Conservation (phyloP, 2,329 filamentous ascomycete species). For the Exophiala sp. region DNA sequence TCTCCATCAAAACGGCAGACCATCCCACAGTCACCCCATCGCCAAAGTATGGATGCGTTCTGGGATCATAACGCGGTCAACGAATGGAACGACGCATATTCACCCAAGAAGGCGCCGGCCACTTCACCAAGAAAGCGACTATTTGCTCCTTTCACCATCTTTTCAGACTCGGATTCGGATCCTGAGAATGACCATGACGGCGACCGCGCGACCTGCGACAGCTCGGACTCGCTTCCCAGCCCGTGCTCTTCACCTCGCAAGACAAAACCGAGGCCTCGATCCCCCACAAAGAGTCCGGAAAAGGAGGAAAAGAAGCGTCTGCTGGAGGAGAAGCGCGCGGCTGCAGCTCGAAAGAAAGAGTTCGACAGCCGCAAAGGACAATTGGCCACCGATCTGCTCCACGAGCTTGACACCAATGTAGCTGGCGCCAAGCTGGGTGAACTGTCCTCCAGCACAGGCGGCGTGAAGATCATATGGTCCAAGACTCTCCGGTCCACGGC, state of each 20-base stretch:
- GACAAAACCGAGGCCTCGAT: constrained; percentile 15
- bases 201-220: constrained; percentile 12
- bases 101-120: constrained; percentile 42
- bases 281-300: constrained; percentile 27
- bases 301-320: constrained; percentile 24
- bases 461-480: constrained; percentile 56
- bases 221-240: constrained; percentile 29
- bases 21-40: constrained; percentile 47
- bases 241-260: constrained; percentile 25
- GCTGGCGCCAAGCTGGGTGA: constrained; percentile 44
- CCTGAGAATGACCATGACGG: constrained; percentile 28
- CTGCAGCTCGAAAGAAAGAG: constrained; percentile 40
- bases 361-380: constrained; percentile 51
- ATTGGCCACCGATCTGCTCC: constrained; percentile 51
- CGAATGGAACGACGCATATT: constrained; percentile 51
- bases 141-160: constrained; percentile 30
- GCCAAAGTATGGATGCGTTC: constrained; percentile 49
- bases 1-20: constrained; percentile 45
- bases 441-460: constrained; percentile 49
- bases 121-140: constrained; percentile 24
- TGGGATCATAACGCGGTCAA: constrained; percentile 50
- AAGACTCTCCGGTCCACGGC: constrained; percentile 59
- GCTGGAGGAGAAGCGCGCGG: constrained; percentile 35
- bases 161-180: constrained; percentile 34
- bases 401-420: constrained; percentile 50